These are phyloP conservation scores for Tetrapyrgos nigripes DNA, from an alignment of 1,284 basidiomycete genomes.

Conservation along the genomic window DNA sequence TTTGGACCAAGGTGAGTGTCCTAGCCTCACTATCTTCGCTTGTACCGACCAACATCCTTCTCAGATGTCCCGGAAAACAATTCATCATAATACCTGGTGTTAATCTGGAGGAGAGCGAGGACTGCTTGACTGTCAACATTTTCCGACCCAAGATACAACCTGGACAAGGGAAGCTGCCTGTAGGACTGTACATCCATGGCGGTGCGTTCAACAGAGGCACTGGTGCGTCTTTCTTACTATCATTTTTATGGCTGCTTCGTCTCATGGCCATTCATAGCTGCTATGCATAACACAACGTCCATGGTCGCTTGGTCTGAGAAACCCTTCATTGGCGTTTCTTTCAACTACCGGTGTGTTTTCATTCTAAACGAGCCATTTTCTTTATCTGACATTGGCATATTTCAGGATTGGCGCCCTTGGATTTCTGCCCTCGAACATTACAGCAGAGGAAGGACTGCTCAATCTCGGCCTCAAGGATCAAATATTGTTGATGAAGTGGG, in stretches of 20 bases:
- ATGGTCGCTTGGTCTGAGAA: constrained; percentile 1
- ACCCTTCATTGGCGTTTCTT: constrained; percentile 1
- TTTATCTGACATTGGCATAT: not conserved
- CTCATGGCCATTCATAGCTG: not conserved
- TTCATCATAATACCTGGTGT: not conserved
- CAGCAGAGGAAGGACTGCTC: not conserved
- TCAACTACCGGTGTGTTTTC: not conserved
- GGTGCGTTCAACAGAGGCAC: constrained; percentile 6
- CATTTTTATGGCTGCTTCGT: too few relatives aligned
- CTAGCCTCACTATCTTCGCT: not conserved
- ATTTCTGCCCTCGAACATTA: not conserved
- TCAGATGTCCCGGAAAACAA: constrained; percentile 1
- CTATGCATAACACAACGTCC: not conserved
- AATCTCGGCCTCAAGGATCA: constrained; percentile 9
- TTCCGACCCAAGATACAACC: not conserved
- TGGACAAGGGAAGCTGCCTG: not conserved
- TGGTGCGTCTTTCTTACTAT: not conserved
- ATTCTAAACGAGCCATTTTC: not conserved
- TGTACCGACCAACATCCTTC: not conserved
- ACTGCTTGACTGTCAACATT: constrained; percentile 10
- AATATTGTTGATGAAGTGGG: constrained; percentile 9
- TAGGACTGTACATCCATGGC: constrained; percentile 6
- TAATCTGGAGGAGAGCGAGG: constrained; percentile 1
- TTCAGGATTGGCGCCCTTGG: constrained; percentile 3
- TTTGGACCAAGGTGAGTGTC: constrained; percentile 1